Percentiles rank a stretch among this genome's conserved stretches.
phyloP scores from a whole-genome alignment of 2,329 filamentous ascomycete species.

The Fusarium staphyleae region DNA sequence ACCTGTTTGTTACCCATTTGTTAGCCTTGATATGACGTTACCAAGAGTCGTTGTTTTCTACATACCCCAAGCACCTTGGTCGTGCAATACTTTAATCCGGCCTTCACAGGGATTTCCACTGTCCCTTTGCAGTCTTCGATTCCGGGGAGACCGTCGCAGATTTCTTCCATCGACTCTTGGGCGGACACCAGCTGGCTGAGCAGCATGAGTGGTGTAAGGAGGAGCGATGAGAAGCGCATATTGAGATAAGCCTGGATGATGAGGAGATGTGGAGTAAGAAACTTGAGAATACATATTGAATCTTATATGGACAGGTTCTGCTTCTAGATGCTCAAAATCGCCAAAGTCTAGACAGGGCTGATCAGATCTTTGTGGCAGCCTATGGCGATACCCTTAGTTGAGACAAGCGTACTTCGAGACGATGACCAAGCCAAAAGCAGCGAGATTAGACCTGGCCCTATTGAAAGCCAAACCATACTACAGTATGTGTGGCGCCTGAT shows the following conservation, averaged over 20 bases:
- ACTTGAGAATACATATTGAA: too few species aligned
- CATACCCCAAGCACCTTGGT: not conserved
- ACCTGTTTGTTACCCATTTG: not conserved
- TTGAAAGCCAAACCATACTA: not conserved
- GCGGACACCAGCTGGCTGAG: not conserved
- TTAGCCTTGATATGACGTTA: not conserved
- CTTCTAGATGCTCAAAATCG: not conserved
- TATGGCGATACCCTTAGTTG: not conserved
- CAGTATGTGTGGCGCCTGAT: not conserved
- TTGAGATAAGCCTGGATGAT: not conserved
- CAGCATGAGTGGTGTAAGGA: not conserved
- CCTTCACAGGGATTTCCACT: not conserved
- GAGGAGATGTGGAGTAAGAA: not conserved
- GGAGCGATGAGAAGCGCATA: not conserved
- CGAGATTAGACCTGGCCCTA: not conserved
- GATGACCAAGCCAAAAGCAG: not conserved
- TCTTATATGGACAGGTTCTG: not conserved
- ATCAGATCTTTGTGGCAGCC: not conserved
- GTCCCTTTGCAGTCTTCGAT: conserved; percentile 1
- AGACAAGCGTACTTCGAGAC: not conserved
- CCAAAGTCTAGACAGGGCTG: not conserved
- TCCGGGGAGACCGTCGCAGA: not conserved
- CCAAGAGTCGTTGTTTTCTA: not conserved
- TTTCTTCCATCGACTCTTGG: not conserved
- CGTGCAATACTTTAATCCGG: not conserved